A percentile compares a stretch with the other conserved stretches of the same genome.
Conservation (phyloP, 2,329 filamentous ascomycete species). For the Ilyonectria destructans region DNA sequence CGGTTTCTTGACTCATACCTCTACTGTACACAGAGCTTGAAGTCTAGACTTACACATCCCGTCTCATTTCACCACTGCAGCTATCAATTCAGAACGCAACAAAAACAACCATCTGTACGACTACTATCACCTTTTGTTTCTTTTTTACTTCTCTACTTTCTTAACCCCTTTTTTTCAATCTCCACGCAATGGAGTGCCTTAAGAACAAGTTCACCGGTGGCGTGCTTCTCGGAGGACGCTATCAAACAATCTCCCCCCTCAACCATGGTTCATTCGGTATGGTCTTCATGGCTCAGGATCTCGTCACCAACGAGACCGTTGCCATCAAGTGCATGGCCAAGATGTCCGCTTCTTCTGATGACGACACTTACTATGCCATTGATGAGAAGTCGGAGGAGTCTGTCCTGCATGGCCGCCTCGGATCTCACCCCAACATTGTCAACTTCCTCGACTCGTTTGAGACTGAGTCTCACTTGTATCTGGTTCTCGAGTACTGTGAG, state of each 20-base stretch:
- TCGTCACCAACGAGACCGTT: conserved; percentile 82
- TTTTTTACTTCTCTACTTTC: conserved; percentile 37
- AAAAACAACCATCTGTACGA: conserved; percentile 52
- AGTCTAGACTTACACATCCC: conserved; percentile 26
- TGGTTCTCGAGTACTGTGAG: conserved; percentile 95
- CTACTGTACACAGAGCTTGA: conserved; percentile 35
- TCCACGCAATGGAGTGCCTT: conserved; percentile 82
- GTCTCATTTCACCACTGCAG: conserved; percentile 15
- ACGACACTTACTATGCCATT: conserved; percentile 76
- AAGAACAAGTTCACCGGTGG: conserved; percentile 85
- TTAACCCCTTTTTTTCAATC: conserved; percentile 34
- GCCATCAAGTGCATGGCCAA: conserved; percentile 98
- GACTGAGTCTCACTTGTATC: conserved; percentile 89
- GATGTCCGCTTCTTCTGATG: conserved; percentile 74
- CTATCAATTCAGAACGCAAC: conserved; percentile 37
- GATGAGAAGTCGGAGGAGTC: conserved; percentile 90
- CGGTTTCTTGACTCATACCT: conserved; percentile 38
- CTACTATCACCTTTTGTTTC: conserved; percentile 40
- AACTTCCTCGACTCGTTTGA: conserved; percentile 94
- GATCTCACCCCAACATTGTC: conserved; percentile 91
- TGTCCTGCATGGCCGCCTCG: conserved; percentile 84
- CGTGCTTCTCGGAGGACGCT: conserved; percentile 89
- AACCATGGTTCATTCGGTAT: conserved; percentile 99
- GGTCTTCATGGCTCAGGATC: conserved; percentile 94
- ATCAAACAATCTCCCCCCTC: conserved; percentile 91